Evolutionary conservation across 2,329 filamentous ascomycete genomes (phyloP).

Genomic region (Fusarium caatingaense): DNA sequence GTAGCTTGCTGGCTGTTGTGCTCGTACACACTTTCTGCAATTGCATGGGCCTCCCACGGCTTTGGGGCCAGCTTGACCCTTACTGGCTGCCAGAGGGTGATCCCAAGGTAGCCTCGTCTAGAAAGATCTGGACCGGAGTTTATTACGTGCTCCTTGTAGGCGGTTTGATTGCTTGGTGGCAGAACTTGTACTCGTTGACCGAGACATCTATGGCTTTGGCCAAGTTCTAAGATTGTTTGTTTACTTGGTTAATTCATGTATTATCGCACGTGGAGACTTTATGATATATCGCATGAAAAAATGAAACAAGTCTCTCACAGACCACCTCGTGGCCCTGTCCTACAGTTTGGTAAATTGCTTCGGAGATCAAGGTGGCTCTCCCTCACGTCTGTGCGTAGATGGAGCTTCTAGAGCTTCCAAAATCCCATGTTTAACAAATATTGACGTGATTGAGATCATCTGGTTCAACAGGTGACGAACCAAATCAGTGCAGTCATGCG

Average conservation of each 20-base stretch:
- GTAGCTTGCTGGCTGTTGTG: constrained; percentile 80
- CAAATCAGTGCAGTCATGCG: not conserved
- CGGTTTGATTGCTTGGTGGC: constrained; percentile 79
- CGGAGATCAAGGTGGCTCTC: constrained; percentile 1
- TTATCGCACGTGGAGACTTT: not conserved
- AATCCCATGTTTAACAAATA: not conserved
- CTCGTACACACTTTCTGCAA: constrained; percentile 91
- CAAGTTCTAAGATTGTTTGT: constrained; percentile 42
- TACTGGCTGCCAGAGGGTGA: constrained; percentile 51
- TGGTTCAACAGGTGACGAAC: not conserved
- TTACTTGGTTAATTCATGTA: constrained; percentile 15
- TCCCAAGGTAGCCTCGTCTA: constrained; percentile 38
- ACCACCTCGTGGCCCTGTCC: constrained; percentile 6
- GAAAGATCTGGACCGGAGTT: constrained; percentile 72
- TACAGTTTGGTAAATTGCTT: constrained; percentile 12
- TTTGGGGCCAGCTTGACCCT: constrained; percentile 82
- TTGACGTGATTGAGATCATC: constrained; percentile 8
- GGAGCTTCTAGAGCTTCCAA: not conserved
- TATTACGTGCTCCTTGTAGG: constrained; percentile 83
- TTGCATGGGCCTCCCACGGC: constrained; percentile 84
- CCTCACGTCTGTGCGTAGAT: constrained; percentile 23
- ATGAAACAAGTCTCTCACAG: constrained; percentile 21
- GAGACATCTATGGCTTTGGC: constrained; percentile 55
- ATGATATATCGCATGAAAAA: constrained; percentile 19
- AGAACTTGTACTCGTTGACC: constrained; percentile 77